Conservation (phyloP, 1,139 yeast genomes). For the Suhomyces terraborum region DNA sequence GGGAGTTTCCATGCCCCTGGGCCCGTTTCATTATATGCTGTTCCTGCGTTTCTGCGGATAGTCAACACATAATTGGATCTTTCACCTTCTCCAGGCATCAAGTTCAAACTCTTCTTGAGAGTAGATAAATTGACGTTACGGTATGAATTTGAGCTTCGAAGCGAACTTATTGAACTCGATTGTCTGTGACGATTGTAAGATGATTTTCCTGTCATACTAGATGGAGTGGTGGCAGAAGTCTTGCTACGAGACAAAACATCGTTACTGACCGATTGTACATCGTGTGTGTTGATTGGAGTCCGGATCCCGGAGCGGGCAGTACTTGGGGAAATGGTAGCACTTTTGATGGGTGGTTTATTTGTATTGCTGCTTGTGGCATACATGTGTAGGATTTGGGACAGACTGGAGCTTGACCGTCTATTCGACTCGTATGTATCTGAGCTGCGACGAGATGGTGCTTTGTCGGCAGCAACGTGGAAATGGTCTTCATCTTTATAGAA, state of each 20-base stretch:
- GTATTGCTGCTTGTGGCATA: slow-evolving; percentile 4
- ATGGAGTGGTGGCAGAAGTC: slow-evolving; percentile 12
- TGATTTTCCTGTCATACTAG: slow-evolving; percentile 5
- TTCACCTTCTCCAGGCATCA: slow-evolving; percentile 54
- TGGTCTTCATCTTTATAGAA: slow-evolving; percentile 1
- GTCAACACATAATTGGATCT: slow-evolving; percentile 56
- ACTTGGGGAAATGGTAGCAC: slow-evolving; percentile 7
- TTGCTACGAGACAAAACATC: slow-evolving; percentile 14
- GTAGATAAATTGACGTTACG: slow-evolving; percentile 43
- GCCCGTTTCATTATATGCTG: slow-evolving; percentile 57
- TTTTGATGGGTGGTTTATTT: slow-evolving; percentile 6
- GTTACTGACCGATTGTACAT: slow-evolving; percentile 11
- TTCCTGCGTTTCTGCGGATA: slow-evolving; percentile 53
- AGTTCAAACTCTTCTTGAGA: slow-evolving; percentile 37
- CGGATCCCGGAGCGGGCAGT: slow-evolving; percentile 13
- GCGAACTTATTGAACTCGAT: slow-evolving; percentile 41
- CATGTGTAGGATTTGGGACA: slow-evolving; percentile 12
- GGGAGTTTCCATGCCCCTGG: slow-evolving; percentile 66
- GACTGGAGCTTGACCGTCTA: slow-evolving; percentile 12
- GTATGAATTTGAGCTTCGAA: slow-evolving; percentile 37
- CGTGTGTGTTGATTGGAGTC: slow-evolving; percentile 13
- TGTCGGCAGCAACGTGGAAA: neutral
- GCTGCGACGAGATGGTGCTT: slow-evolving; percentile 4
- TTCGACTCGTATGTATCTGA: slow-evolving; percentile 11
- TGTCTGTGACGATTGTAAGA: slow-evolving; percentile 23